Conservation (phyloP, 768 basidiomycete species). For the Chlorophyllum brunneum region DNA sequence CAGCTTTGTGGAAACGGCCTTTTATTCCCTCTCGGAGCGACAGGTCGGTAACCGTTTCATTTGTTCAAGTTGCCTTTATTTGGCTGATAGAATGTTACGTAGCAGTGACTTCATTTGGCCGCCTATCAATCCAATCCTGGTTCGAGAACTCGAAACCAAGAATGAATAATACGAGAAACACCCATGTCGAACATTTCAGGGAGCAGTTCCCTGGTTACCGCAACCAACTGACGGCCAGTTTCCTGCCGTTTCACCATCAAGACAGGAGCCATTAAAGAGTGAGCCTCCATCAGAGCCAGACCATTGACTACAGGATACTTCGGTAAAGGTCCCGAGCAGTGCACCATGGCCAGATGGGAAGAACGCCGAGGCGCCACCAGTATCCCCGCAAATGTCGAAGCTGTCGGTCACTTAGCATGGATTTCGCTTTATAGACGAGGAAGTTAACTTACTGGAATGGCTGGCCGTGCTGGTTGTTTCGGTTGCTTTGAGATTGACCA, state of each 20-base stretch:
- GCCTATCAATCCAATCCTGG: slow-evolving; percentile 30
- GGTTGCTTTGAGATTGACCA: slow-evolving; percentile 41
- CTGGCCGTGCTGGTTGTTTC: slow-evolving; percentile 37
- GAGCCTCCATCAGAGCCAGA: slow-evolving; percentile 45
- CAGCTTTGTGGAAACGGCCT: slow-evolving; percentile 18
- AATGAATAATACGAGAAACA: neutral
- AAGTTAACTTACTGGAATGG: slow-evolving; percentile 43
- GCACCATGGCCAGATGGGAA: slow-evolving; percentile 57
- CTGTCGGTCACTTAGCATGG: slow-evolving; percentile 22
- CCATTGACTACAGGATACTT: slow-evolving; percentile 58
- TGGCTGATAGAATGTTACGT: neutral
- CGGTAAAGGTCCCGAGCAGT: slow-evolving; percentile 46
- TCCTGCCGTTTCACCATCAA: slow-evolving; percentile 42
- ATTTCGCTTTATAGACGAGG: neutral
- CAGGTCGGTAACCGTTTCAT: slow-evolving; percentile 13
- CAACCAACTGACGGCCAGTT: slow-evolving; percentile 52
- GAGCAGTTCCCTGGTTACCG: slow-evolving; percentile 46
- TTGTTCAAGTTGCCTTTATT: neutral
- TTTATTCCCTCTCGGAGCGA: slow-evolving; percentile 15
- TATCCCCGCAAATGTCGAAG: slow-evolving; percentile 61
- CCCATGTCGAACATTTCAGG: slow-evolving; percentile 10
- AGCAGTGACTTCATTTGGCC: slow-evolving; percentile 31
- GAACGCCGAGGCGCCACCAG: slow-evolving; percentile 46
- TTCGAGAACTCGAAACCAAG: slow-evolving; percentile 23
- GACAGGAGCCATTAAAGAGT: slow-evolving; percentile 47